Evolutionary conservation across 805 yeast species (phyloP), one percentile per base, ranked within the genome.

Genomic region (Starmerella tilneyi): DNA sequence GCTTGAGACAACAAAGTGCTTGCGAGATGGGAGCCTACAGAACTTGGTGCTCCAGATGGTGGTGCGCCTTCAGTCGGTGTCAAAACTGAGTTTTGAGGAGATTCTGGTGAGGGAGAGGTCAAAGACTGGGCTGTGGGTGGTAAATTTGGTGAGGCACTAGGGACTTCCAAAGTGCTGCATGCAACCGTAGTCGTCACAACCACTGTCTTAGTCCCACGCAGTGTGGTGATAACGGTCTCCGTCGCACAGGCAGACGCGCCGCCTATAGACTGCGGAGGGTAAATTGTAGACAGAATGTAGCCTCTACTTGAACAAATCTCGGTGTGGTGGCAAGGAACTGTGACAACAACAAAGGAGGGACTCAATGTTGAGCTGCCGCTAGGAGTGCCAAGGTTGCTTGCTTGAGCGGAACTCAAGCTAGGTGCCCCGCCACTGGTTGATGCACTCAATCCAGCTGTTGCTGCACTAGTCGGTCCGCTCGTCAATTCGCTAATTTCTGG

Each of bases 281-380:
- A 43, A 15, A 43, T 35, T 5, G 46, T 43, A 3, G 46, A 35
- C 9, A 43, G 36, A 4, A 30, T 9, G 22, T 43, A 43, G 4
- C 46, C 39, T 7, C 35, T 17, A 24, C 32, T 15, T 12, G 31
- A 24, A 28, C 46, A 43, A 8, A 31, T 35, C 13, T 17, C 22
- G 22, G 46, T 13, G 20, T 43, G 41, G 3, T 21, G 29, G 27
- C 46, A 43, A 5, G 46, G 46, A 5, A 43, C 36, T 9, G 46
- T 43, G n/a, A 43, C 41, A 7, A 43, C 35, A 19, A 32, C 13
- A 9, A 19, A 32, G 4, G 23, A 19, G 5, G 35, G 24, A 17
- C n/a, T n/a, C n/a, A n/a, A n/a, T n/a, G 23, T 19, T 8, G 9
- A 22, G 23, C 35, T 32, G n/a, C 4, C 17, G 33, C 30, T 28